Evolutionary conservation across 192 early-diverging fungal genomes (phyloP).

Genomic region (Nowakowskiella sp.): DNA sequence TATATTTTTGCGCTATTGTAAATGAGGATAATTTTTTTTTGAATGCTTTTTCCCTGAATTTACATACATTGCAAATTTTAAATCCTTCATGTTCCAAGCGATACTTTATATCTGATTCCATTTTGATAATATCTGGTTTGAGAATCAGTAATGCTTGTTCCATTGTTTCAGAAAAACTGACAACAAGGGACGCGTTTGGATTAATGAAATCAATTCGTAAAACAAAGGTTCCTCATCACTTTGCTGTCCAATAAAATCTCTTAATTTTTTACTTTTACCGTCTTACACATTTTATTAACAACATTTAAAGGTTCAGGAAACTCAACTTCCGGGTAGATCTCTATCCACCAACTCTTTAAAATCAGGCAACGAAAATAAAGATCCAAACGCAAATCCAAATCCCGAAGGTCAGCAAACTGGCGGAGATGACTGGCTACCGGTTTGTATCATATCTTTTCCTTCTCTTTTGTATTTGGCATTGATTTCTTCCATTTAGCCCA

Average conservation of each 20-base stretch:
- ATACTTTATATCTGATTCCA: not conserved
- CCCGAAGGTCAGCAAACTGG: conserved; percentile 13
- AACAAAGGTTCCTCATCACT: conserved; percentile 4
- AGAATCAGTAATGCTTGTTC: not conserved
- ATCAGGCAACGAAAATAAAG: not conserved
- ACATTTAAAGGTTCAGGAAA: too few species aligned
- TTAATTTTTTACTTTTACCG: not conserved
- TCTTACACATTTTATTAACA: too few species aligned
- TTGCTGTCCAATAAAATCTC: not conserved
- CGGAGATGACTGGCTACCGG: conserved; percentile 50
- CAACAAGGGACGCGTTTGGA: too few species aligned
- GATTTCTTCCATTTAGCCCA: conserved; percentile 29
- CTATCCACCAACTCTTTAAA: conserved; percentile 2
- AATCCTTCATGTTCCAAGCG: not conserved
- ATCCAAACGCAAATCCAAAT: conserved; percentile 5
- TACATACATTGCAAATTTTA: not conserved
- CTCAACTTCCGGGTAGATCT: not conserved
- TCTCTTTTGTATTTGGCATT: conserved; percentile 2
- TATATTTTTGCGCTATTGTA: not conserved
- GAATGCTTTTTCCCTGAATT: too few species aligned
- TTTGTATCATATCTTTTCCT: conserved; percentile 13
- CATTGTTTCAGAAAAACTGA: too few species aligned
- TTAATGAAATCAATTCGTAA: conserved; percentile 19
- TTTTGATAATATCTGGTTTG: not conserved
- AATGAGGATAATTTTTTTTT: not conserved